Evolutionary conservation across 1,284 basidiomycete genomes (phyloP).

Genomic region (Schizophyllum commune): DNA sequence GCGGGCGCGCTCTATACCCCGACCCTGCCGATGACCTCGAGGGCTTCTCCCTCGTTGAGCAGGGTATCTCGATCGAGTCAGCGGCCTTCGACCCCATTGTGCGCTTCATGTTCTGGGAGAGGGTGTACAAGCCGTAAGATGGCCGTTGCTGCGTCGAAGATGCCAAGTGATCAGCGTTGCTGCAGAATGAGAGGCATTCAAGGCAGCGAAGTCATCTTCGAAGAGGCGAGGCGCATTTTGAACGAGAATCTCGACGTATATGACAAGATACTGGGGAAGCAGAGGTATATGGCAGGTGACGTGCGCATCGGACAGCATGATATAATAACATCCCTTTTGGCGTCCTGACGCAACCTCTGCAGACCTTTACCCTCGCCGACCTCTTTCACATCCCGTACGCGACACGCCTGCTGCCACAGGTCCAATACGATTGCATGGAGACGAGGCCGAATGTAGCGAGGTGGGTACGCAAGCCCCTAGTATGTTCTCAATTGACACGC

Average conservation of each 20-base stretch:
- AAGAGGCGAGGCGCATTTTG: constrained; percentile 4
- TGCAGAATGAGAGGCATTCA: constrained; percentile 2
- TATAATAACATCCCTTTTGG: no score
- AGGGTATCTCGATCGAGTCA: constrained; percentile 9
- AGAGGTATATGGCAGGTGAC: constrained; percentile 11
- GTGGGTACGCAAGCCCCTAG: background rate
- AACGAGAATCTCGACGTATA: constrained; percentile 9
- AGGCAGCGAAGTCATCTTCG: constrained; percentile 2
- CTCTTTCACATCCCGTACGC: constrained; percentile 9
- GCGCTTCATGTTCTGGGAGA: constrained; percentile 1
- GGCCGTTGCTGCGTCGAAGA: background rate
- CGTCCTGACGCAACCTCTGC: no score
- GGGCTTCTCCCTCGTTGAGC: constrained; percentile 9
- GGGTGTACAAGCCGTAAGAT: constrained; percentile 5
- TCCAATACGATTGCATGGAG: constrained; percentile 1
- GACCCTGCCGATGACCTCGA: background rate
- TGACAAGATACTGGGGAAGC: constrained; percentile 12
- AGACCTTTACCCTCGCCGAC: constrained; percentile 5
- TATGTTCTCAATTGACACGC: no score
- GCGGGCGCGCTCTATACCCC: background rate
- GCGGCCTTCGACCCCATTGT: constrained; percentile 6
- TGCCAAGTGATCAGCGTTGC: background rate
- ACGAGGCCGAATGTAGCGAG: constrained; percentile 5
- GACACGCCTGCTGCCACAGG: constrained; percentile 1
- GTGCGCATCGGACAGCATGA: no score